These are phyloP conservation scores for Huntiella decipiens DNA, from an alignment of 2,329 filamentous ascomycete species.

Conservation along the genomic window DNA sequence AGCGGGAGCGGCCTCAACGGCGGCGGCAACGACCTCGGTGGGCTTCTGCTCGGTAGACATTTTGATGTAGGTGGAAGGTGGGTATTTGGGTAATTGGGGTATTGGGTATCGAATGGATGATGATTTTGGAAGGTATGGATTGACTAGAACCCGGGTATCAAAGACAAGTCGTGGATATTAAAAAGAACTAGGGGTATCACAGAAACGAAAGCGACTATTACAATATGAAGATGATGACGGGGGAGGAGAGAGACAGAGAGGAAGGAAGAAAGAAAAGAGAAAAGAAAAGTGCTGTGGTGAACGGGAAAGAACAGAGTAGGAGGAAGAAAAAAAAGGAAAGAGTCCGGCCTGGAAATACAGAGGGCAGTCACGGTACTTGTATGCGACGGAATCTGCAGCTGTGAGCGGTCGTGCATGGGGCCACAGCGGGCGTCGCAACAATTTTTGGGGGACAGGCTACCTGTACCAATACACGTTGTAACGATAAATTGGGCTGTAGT, in stretches of 20 bases:
- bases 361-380: conserved; percentile 26
- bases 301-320: conserved; percentile 20
- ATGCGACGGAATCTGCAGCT: conserved; percentile 12
- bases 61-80: conserved; percentile 21
- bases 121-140: conserved; percentile 6
- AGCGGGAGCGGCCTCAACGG: too few relatives aligned
- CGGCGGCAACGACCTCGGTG: conserved; percentile 29
- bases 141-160: conserved; percentile 12
- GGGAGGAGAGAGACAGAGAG: conserved; percentile 28
- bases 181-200: conserved; percentile 19
- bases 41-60: conserved; percentile 63
- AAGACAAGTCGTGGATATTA: conserved; percentile 11
- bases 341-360: conserved; percentile 13
- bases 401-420: conserved; percentile 2
- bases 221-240: conserved; percentile 13
- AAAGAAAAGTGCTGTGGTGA: conserved; percentile 14
- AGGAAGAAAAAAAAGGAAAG: conserved; percentile 14
- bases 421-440: background rate
- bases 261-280: conserved; percentile 25
- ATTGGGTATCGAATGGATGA: conserved; percentile 15
- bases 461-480: too few relatives aligned
- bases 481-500: too few relatives aligned
- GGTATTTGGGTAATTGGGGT: conserved; percentile 12
- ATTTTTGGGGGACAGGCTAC: too few relatives aligned
- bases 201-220: conserved; percentile 20